Percentiles rank a stretch among this genome's conserved stretches.
Conservation (phyloP, 108 stramenopile species). For the Skeletonema costatum region DNA sequence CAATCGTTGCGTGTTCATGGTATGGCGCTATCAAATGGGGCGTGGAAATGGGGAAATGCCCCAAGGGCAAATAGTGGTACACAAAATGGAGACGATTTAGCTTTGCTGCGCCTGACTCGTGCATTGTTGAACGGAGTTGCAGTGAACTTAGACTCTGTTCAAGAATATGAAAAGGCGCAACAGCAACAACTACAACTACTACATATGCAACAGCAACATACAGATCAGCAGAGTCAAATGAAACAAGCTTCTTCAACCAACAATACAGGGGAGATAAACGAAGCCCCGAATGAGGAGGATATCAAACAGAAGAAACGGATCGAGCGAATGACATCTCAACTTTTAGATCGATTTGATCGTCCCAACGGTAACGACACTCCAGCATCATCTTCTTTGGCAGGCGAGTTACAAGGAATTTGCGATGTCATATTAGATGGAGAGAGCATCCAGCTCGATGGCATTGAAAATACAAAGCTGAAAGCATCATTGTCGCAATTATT, state of each 20-base stretch:
- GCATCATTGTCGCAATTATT: slow-evolving; percentile 61
- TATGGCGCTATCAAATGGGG: slow-evolving; percentile 32
- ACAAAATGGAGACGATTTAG: slow-evolving; percentile 30
- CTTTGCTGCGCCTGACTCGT: slow-evolving; percentile 50
- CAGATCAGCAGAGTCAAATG: background rate
- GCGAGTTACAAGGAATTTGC: slow-evolving; percentile 66
- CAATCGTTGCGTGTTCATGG: slow-evolving; percentile 31
- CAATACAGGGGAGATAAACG: slow-evolving; percentile 5
- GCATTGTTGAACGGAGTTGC: slow-evolving; percentile 70
- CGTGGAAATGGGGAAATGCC: slow-evolving; percentile 40
- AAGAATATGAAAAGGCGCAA: slow-evolving; percentile 32
- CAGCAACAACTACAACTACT: slow-evolving; percentile 5
- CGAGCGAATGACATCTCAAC: slow-evolving; percentile 47
- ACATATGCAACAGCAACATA: background rate
- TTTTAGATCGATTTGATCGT: slow-evolving; percentile 53
- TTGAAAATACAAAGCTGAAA: slow-evolving; percentile 68
- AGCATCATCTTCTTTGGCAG: slow-evolving; percentile 39
- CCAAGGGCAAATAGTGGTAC: background rate
- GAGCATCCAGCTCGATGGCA: slow-evolving; percentile 71
- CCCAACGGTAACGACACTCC: slow-evolving; percentile 20
- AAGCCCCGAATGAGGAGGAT: slow-evolving; percentile 21
- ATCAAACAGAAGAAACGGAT: slow-evolving; percentile 40
- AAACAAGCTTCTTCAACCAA: background rate
- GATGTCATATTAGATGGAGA: slow-evolving; percentile 67
- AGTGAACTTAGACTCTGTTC: slow-evolving; percentile 61